Evolutionary conservation across 2,329 filamentous ascomycete species (phyloP), one percentile per base, ranked within the genome.

Genomic region (Nothophoma quercina): DNA sequence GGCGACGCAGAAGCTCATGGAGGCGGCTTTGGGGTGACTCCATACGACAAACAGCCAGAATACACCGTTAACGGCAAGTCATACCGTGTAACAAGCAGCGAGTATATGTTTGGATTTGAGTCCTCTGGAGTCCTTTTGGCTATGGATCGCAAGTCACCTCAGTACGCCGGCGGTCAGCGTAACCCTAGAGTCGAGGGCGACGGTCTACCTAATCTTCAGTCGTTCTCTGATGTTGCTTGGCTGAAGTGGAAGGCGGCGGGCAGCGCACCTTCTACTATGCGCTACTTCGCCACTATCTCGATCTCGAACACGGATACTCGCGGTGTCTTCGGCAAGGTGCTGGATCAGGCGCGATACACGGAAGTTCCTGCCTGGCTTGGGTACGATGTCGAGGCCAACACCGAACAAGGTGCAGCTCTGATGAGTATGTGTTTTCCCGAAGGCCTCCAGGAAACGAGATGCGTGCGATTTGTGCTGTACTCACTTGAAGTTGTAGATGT

Each of bases 61-160:
- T 54, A 49, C 33, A 39, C 18, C 9, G 34, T 30, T 7, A 12
- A 26, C 1, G 44, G 22, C 9, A 19, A 40, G 33, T 38, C 7
- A 10, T 54, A 49, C 19, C 32, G 32, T 6, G 51, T 54, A 4
- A 48, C 39, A 13, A 44, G 51, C 9, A 44, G 43, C 16, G 44
- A 54, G 13, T 54, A 54, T 40, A 44, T 33, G 2, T 54, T 54
- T 13, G 51, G 39, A 1, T 48, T 54, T 18, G 51, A 54, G 6
- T n/a, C 39, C 7, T 43, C 32, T 22, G 51, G 51, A 30, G 44
- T 54, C 2, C 33, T 54, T 19, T 22, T 54, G 8, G 51, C 44
- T 1, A 40, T 54, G 44, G 33, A 54, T 21, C 51, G 44, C 19
- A 54, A 49, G 12, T 54, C 44, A n/a, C 51, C 51, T 7, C 38